Evolutionary conservation across 768 basidiomycete genomes (phyloP).

Genomic region (Serendipita indica): DNA sequence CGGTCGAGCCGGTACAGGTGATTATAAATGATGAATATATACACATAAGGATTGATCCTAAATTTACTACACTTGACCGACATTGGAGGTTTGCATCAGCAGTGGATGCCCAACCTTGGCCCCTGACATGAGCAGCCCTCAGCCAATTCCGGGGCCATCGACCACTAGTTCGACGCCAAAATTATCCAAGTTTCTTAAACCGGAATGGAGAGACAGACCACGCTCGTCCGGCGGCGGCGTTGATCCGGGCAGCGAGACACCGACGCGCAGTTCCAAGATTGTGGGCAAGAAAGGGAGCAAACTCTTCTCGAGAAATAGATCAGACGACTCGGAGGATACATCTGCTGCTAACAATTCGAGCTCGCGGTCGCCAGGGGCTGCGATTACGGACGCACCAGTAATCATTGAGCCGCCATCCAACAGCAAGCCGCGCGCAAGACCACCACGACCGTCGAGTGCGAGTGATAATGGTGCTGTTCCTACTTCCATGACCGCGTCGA

Average conservation of each 20-base stretch:
- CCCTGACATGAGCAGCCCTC: conserved; percentile 5
- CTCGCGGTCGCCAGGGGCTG: background rate
- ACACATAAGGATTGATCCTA: too few relatives aligned
- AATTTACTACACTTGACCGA: too few relatives aligned
- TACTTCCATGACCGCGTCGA: background rate
- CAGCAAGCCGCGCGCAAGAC: conserved; percentile 6
- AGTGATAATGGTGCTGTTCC: background rate
- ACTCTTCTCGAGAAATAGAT: background rate
- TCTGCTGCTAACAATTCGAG: conserved; percentile 4
- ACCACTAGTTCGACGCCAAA: conserved; percentile 2
- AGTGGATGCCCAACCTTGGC: too few relatives aligned
- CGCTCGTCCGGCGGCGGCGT: background rate
- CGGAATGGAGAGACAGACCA: conserved; percentile 6
- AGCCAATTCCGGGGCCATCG: background rate
- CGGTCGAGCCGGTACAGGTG: too few relatives aligned
- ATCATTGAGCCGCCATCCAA: conserved; percentile 12
- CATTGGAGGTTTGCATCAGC: too few relatives aligned
- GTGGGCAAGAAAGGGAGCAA: conserved; percentile 9
- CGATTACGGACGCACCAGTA: conserved; percentile 6
- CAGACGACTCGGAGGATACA: background rate
- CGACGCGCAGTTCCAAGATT: background rate
- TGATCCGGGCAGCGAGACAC: background rate
- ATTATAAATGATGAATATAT: too few relatives aligned
- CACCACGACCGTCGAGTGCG: conserved; percentile 4
- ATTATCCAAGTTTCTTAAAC: conserved; percentile 6